Conservation (phyloP, 331 rosid species). For the Malus hybrid region DNA sequence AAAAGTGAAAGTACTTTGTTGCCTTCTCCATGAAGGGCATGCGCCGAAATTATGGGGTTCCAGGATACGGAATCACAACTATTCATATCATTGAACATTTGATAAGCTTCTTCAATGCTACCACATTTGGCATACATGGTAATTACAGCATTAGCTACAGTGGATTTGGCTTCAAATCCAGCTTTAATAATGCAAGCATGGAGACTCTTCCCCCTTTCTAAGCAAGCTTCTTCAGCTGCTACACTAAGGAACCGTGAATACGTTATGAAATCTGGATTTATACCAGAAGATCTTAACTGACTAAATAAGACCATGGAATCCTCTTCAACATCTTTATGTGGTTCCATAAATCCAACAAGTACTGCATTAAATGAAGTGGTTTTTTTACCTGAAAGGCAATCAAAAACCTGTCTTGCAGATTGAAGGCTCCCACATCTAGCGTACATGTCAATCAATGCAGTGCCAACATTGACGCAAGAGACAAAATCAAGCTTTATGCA, state of each 20-base stretch:
- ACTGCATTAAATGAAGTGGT: constrained; percentile 38
- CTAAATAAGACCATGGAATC: constrained; percentile 31
- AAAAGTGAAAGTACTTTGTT: constrained; percentile 26
- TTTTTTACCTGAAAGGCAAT: constrained; percentile 20
- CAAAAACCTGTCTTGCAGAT: constrained; percentile 29
- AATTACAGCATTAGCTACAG: constrained; percentile 34
- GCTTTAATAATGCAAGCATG: constrained; percentile 34
- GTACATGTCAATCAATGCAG: constrained; percentile 37
- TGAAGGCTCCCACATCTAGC: constrained; percentile 33
- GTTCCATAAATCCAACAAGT: constrained; percentile 37
- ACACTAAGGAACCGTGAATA: constrained; percentile 35
- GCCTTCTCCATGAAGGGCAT: constrained; percentile 38
- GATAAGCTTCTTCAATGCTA: constrained; percentile 29
- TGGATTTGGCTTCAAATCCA: constrained; percentile 28
- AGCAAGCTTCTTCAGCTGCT: constrained; percentile 37
- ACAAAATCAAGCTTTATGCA: constrained; percentile 27
- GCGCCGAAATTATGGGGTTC: constrained; percentile 43
- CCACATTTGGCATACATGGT: constrained; percentile 55
- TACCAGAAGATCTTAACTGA: constrained; percentile 28
- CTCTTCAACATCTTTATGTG: constrained; percentile 17
- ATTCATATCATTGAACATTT: constrained; percentile 21
- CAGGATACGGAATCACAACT: constrained; percentile 26
- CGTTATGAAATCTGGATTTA: constrained; percentile 27
- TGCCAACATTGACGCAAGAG: constrained; percentile 14
- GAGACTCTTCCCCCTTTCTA: constrained; percentile 39